Evolutionary conservation across 805 yeast genomes (phyloP).

Genomic region (Saccharomyces paradoxus): DNA sequence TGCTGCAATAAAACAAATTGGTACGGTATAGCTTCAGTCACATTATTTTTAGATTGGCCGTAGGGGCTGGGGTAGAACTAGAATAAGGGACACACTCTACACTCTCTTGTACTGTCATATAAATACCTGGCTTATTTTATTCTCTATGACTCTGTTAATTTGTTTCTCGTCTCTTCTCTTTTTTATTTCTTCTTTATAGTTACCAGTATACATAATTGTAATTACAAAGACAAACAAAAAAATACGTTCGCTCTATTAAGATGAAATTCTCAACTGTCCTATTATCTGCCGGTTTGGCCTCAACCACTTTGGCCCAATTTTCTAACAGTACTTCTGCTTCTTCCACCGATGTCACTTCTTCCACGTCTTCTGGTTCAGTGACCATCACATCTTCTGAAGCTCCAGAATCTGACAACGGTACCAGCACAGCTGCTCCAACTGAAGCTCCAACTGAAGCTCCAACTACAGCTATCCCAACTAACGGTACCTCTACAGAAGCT

Average conservation of each 20-base stretch:
- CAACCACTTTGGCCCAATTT: constrained; percentile 4
- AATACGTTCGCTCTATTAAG: neutral
- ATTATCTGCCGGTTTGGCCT: constrained; percentile 4
- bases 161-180: neutral
- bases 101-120: neutral
- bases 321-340: constrained; percentile 1
- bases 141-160: neutral
- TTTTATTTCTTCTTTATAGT: neutral
- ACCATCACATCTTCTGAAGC: neutral
- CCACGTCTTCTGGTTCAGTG: neutral
- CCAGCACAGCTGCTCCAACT: neutral
- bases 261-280: constrained; percentile 4
- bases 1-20: neutral
- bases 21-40: neutral
- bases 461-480: neutral
- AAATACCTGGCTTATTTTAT: neutral
- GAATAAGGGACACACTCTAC: neutral
- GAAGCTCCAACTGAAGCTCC: neutral
- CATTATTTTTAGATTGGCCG: neutral
- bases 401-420: neutral
- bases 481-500: neutral
- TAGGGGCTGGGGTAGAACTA: neutral
- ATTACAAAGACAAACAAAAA: neutral
- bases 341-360: neutral
- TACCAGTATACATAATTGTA: neutral